Conservation (phyloP, 1,284 basidiomycete genomes). For the Phenoliferia sp. region DNA sequence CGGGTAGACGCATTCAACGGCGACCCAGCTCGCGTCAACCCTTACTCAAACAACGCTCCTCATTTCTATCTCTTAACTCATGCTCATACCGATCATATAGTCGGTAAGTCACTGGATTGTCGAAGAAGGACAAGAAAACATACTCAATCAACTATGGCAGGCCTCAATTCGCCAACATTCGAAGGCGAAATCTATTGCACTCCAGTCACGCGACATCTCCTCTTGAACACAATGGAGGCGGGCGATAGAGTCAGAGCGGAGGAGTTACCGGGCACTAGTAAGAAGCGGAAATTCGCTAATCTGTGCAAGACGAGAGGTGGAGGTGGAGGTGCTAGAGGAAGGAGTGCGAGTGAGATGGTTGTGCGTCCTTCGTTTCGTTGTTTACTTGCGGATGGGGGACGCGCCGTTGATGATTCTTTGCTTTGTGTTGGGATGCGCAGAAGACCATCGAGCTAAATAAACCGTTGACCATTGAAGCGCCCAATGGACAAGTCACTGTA, state of each 20-base stretch:
- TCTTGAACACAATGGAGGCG: conserved; percentile 18
- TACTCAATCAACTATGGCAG: neutral
- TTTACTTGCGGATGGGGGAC: neutral
- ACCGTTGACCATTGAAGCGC: conserved; percentile 40
- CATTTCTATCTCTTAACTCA: conserved; percentile 33
- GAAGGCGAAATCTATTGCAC: conserved; percentile 22
- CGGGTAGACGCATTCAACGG: conserved; percentile 29
- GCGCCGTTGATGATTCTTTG: neutral
- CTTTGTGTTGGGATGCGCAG: neutral
- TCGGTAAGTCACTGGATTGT: conserved; percentile 6
- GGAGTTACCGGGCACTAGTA: conserved; percentile 8
- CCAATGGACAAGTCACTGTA: conserved; percentile 62
- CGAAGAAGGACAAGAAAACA: no score
- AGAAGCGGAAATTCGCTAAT: conserved; percentile 22
- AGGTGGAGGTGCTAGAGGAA: conserved; percentile 1
- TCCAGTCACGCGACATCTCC: conserved; percentile 15
- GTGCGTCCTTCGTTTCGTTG: conserved; percentile 6
- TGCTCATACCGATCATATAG: conserved; percentile 34
- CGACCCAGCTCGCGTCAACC: conserved; percentile 7
- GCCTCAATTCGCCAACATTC: conserved; percentile 25
- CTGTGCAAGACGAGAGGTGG: conserved; percentile 6
- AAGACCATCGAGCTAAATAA: conserved; percentile 19
- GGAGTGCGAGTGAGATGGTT: conserved; percentile 17
- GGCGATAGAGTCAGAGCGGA: conserved; percentile 19
- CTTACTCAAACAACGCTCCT: conserved; percentile 6